Evolutionary conservation across 83 land plant species (phyloP), one percentile per base, ranked within the genome.

Genomic region (Diphasiastrum complanatum): DNA sequence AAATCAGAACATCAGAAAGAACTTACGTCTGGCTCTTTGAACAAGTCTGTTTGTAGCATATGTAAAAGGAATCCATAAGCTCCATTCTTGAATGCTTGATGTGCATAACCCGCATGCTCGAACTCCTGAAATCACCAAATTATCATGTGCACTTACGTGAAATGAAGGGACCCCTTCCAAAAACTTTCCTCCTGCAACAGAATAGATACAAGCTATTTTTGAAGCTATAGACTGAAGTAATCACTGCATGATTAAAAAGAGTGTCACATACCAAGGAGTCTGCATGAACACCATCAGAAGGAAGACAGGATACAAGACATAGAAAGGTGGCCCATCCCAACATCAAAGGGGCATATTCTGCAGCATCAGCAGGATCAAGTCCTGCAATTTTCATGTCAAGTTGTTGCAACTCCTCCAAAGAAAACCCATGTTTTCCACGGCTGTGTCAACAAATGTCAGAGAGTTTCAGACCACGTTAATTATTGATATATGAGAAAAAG

Each of bases 271-370:
- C 61, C 61, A 59, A 59, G 36, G 1, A 12, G 14, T 33, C 24
- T 36, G 20, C 5, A 25, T 61, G 55, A 23, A 79, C 74, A 49
- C 72, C 64, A 6, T 10, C 2, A 19, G 28, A 19, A 5, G 64
- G 46, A 10, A 61, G 50, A 25, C 16, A 61, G 5, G 64, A 61
- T 4, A 61, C 50, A 10, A 61, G 48, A 43, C 53, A 61, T 3
- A 38, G 2, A 27, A 61, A 45, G 30, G 52, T 43, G 19, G 45
- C 64, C 64, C 51, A 61, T 20, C 64, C 64, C 1, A 61, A 31
- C 3, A 61, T 20, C 50, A 61, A 43, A 4, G 48, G 48, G 19
- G 51, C 64, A 61, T 41, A 41, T 41, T 61, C 64, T 43, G 19
- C 22, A n/a, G 40, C 64, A 1, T 26, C 64, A 18, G 11, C 35